A percentile compares a stretch with the other conserved stretches of the same genome.
These are phyloP conservation scores for Trichopus zeylanicus DNA, from an alignment of 116 monocot species.

Conservation along the genomic window DNA sequence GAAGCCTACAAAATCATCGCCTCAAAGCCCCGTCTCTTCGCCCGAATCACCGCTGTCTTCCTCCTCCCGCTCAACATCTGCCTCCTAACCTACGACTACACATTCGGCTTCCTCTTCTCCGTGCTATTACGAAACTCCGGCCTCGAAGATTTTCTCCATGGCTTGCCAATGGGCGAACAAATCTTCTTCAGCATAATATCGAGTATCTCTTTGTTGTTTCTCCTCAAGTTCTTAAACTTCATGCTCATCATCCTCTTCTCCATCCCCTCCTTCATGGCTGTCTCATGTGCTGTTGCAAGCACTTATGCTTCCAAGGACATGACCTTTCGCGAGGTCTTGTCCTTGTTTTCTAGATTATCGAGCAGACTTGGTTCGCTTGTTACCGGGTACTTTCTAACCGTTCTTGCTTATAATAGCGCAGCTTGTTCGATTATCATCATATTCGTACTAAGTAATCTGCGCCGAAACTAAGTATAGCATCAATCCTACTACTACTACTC, in stretches of 20 bases:
- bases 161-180: background rate
- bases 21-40: background rate
- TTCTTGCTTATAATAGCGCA: background rate
- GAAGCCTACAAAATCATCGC: background rate
- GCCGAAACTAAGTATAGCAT: background rate
- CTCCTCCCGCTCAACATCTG: background rate
- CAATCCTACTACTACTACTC: background rate
- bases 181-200: background rate
- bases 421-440: background rate
- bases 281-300: background rate
- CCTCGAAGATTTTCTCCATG: background rate
- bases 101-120: background rate
- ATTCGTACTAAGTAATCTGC: background rate
- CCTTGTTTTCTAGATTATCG: background rate
- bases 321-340: background rate
- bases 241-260: background rate
- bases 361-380: background rate
- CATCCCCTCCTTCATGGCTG: background rate
- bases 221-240: background rate
- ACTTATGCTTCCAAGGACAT: background rate
- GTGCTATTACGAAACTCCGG: background rate
- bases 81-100: background rate
- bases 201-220: background rate
- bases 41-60: background rate
- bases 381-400: background rate